Conservation (phyloP, 306 rosid genomes). For the Mimosa bimucronata region DNA sequence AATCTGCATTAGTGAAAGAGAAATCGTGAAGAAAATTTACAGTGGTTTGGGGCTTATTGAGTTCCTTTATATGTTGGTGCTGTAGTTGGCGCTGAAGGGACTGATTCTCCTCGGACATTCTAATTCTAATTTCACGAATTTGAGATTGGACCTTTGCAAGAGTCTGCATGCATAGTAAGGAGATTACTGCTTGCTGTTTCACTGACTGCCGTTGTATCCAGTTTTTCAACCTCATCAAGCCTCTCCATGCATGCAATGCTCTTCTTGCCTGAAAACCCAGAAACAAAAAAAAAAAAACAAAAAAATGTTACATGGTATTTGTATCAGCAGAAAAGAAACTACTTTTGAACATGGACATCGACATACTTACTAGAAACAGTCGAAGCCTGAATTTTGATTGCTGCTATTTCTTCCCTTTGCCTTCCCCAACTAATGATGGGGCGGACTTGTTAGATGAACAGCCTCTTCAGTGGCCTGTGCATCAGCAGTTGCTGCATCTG, state of each 20-base stretch:
- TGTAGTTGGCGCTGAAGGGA: conserved; percentile 68
- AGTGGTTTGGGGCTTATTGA: conserved; percentile 52
- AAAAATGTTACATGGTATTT: conserved; percentile 11
- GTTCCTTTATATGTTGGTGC: conserved; percentile 61
- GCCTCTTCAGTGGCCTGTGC: conserved; percentile 78
- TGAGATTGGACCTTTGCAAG: conserved; percentile 72
- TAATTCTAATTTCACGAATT: conserved; percentile 68
- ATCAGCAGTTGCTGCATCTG: conserved; percentile 69
- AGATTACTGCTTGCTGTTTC: conserved; percentile 65
- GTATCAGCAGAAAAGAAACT: conserved; percentile 10
- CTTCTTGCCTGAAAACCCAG: conserved; percentile 67
- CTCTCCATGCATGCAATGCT: conserved; percentile 73
- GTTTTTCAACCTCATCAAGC: conserved; percentile 76
- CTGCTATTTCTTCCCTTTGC: conserved; percentile 60
- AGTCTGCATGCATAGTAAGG: conserved; percentile 82
- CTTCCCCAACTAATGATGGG: conserved; percentile 43
- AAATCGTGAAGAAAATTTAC: conserved; percentile 44
- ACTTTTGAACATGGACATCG: not conserved
- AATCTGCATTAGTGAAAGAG: conserved; percentile 1
- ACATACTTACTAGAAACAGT: conserved; percentile 70
- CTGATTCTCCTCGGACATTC: conserved; percentile 83
- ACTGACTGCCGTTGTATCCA: conserved; percentile 64
- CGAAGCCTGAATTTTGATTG: conserved; percentile 73
- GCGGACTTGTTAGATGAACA: conserved; percentile 63
- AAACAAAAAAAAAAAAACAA: too few relatives aligned